Percentiles rank a stretch among this genome's conserved stretches.
Conservation (phyloP, 176 grass and related monocot genomes). For the Cenchrus americanus region DNA sequence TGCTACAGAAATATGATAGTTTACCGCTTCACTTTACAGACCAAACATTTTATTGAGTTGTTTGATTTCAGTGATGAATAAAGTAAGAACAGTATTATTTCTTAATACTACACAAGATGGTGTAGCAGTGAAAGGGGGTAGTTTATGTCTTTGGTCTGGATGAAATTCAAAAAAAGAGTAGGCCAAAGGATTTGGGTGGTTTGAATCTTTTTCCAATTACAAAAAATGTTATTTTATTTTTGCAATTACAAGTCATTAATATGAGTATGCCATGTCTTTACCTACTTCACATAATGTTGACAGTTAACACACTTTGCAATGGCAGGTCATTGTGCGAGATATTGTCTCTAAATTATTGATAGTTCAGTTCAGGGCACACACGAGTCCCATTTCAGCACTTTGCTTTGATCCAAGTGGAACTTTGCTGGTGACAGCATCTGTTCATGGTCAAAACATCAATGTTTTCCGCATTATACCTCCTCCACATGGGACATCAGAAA, state of each 20-base stretch:
- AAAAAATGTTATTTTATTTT: not conserved
- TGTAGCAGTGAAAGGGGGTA: not conserved
- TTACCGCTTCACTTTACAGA: constrained; percentile 21
- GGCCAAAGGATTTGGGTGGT: not conserved
- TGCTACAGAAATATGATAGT: constrained; percentile 22
- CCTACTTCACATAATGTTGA: constrained; percentile 39
- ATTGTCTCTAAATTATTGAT: constrained; percentile 86
- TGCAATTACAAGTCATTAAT: not conserved
- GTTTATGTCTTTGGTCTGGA: not conserved
- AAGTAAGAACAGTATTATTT: constrained; percentile 1
- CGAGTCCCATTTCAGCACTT: constrained; percentile 90
- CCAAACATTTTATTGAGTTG: constrained; percentile 9
- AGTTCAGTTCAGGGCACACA: constrained; percentile 96
- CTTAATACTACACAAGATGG: not conserved
- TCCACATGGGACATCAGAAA: constrained; percentile 55
- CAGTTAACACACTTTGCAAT: constrained; percentile 33
- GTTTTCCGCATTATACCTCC: constrained; percentile 89
- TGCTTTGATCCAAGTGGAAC: constrained; percentile 98
- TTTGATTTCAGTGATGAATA: not conserved
- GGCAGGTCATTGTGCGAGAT: constrained; percentile 86
- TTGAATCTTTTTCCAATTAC: too few species aligned
- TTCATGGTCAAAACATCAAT: constrained; percentile 89
- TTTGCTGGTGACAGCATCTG: constrained; percentile 93
- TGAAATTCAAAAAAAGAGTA: constrained; percentile 25
- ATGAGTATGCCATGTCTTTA: constrained; percentile 3